Percentiles rank a stretch among this genome's conserved stretches.
Conservation (phyloP, 2,329 filamentous ascomycete species). For the Colletotrichum sp. region DNA sequence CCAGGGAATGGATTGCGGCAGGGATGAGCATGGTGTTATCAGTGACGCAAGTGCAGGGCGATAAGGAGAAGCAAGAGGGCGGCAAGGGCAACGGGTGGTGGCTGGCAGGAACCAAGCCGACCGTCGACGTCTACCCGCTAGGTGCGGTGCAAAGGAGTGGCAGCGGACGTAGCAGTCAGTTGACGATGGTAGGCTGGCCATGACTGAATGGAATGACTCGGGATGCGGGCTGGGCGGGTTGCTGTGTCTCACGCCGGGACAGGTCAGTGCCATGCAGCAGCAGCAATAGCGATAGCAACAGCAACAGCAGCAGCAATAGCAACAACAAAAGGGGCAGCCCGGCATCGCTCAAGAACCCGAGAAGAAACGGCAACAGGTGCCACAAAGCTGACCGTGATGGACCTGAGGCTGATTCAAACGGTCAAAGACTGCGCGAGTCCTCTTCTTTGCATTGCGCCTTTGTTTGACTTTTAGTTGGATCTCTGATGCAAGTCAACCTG, state of each 20-base stretch:
- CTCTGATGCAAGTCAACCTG: background rate
- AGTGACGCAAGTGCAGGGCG: slow-evolving; percentile 21
- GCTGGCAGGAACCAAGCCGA: background rate
- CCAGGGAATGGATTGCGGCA: slow-evolving; percentile 5
- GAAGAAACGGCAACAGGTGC: background rate
- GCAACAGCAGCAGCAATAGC: background rate
- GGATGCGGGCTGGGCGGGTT: background rate
- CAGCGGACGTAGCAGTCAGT: background rate
- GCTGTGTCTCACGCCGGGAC: slow-evolving; percentile 11
- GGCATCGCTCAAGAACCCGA: background rate
- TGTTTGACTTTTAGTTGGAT: background rate
- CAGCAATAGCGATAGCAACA: background rate
- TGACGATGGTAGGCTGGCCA: background rate
- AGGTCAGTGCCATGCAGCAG: slow-evolving; percentile 14
- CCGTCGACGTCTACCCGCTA: background rate
- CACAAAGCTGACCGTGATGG: background rate
- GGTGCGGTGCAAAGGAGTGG: background rate
- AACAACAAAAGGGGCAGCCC: background rate
- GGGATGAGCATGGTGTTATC: slow-evolving; percentile 19
- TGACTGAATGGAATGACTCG: slow-evolving; percentile 17
- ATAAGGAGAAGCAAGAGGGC: slow-evolving; percentile 7
- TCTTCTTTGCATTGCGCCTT: background rate
- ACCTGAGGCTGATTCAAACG: background rate
- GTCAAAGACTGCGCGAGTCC: background rate
- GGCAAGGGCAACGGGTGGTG: background rate